Evolutionary conservation across 129 eudicot species (phyloP), one percentile per base, ranked within the genome.

Genomic region (Flaveria robusta): DNA sequence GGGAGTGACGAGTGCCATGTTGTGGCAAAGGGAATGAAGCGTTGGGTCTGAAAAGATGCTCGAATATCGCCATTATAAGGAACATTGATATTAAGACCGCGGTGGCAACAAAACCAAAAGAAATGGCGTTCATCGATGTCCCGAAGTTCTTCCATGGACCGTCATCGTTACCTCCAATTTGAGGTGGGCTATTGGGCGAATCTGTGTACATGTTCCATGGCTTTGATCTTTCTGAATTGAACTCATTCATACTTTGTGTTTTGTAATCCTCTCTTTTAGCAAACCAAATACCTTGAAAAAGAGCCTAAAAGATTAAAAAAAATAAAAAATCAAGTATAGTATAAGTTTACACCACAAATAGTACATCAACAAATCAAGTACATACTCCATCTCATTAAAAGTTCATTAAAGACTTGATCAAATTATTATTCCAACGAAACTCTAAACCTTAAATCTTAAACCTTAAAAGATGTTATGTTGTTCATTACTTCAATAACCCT

Each of bases 21-120:
- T 78, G 80, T 20, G 92, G 77, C 54, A 88, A 87, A 42, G 91
- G 82, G 83, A 82, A 82, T 66, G 94, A 81, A 72, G 80, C 86
- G 64, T 69, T 88, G 42, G 97, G 93, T 85, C 81, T 86, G 59
- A 88, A 91, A 20, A 91, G 82, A 79, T 91, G 94, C 81, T 91
- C 97, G 12, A 91, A 91, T 23, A 91, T 88, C 18, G 97, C 97
- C 94, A 91, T 91, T 49, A 91, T 83, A 23, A 91, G 88, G 39
- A 91, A 91, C 97, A 91, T 91, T 8, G 97, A 88, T 68, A 91
- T 88, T 75, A 91, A 77, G 70, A 91, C 82, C 6, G 97, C 97
- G 0, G 97, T 91, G 41, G 97, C 97, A 24, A 91, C 97, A 74
- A 90, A 90, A 22, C 97, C 97, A 31, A 86, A 86, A 26, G 93